phyloP scores from a whole-genome alignment of 148 eudicot species.

The Arbutus unedo region DNA sequence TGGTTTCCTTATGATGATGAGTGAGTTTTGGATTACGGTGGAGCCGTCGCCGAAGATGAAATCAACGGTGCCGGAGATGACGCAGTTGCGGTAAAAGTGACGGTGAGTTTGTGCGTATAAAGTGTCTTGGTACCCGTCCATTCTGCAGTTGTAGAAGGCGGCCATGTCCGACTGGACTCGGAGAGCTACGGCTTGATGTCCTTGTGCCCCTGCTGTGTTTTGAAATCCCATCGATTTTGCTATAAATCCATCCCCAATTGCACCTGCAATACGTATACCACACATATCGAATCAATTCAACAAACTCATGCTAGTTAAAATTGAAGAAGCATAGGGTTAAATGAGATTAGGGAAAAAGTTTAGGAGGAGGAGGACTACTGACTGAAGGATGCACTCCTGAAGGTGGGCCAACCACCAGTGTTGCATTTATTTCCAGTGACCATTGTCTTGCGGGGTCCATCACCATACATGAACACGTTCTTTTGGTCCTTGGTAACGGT shows the following conservation, averaged over 20 bases:
- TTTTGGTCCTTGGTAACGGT: slow-evolving; percentile 35
- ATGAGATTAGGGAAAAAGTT: not conserved
- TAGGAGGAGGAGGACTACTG: slow-evolving; percentile 24
- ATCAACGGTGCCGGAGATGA: slow-evolving; percentile 50
- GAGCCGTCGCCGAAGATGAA: slow-evolving; percentile 54
- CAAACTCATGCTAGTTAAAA: not conserved
- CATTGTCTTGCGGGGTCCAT: slow-evolving; percentile 63
- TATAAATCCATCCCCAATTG: slow-evolving; percentile 49
- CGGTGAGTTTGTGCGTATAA: slow-evolving; percentile 46
- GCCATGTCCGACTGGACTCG: slow-evolving; percentile 54
- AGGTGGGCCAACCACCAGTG: slow-evolving; percentile 30
- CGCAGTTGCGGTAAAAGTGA: slow-evolving; percentile 52
- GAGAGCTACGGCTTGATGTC: slow-evolving; percentile 72
- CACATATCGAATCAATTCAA: not conserved
- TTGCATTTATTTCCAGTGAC: slow-evolving; percentile 41
- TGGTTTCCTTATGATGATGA: slow-evolving; percentile 45
- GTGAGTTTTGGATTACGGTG: slow-evolving; percentile 50
- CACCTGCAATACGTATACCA: slow-evolving; percentile 28
- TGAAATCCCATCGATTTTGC: slow-evolving; percentile 54
- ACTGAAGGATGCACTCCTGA: slow-evolving; percentile 61
- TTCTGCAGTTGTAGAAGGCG: slow-evolving; percentile 47
- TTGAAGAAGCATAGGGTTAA: not conserved
- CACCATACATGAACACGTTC: slow-evolving; percentile 73
- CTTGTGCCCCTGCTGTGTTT: slow-evolving; percentile 61
- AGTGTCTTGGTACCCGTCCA: slow-evolving; percentile 61